Evolutionary conservation across 1,284 basidiomycete species (phyloP), one percentile per base, ranked within the genome.

Genomic region (Ceratobasidium sp.): DNA sequence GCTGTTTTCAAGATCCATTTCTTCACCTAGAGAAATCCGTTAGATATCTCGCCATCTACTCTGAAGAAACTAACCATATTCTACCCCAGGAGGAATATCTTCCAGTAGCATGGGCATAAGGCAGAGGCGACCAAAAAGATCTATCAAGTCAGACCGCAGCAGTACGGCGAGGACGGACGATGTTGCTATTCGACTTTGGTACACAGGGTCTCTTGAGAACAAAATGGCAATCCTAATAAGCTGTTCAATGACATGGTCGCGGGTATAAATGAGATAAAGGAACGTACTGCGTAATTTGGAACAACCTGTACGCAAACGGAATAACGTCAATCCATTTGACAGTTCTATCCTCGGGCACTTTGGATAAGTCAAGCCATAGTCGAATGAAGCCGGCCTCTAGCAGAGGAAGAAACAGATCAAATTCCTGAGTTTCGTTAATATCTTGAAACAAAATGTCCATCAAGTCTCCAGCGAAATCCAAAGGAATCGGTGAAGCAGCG

Each of bases 21-120:
- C 26, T 13, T 56, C 55, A 56, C 55, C 55, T 56, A 18, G 12
- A 13, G 20, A 56, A 9, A 18, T 56, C 26, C 9, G 20, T 20
- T n/a, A 23, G 9, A 18, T 20, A 56, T 18, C 15, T 10, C 23
- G 20, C 18, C 26, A n/a, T 56, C 9, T 9, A 10, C 15, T 23
- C 55, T 23, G 12, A 18, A 26, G 20, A 26, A 13, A n/a, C 58
- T 33, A 13, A 60, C 58, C 58, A 26, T 60, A 28, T 28, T 60
- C 58, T 39, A 60, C 58, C n/a, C 58, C 58, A 28, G 58, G 58
- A 26, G 58, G 58, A 28, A 60, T 60, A 28, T 26, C 10, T 10
- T 60, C 26, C 28, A 60, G 18, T 26, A 60, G 33, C 26, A 60
- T 13, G 6, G 58, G 58, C 58, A 60, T 60, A n/a, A 60, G 28